These are phyloP conservation scores for Komagataella populi DNA, from an alignment of 805 yeast species.

Conservation along the genomic window DNA sequence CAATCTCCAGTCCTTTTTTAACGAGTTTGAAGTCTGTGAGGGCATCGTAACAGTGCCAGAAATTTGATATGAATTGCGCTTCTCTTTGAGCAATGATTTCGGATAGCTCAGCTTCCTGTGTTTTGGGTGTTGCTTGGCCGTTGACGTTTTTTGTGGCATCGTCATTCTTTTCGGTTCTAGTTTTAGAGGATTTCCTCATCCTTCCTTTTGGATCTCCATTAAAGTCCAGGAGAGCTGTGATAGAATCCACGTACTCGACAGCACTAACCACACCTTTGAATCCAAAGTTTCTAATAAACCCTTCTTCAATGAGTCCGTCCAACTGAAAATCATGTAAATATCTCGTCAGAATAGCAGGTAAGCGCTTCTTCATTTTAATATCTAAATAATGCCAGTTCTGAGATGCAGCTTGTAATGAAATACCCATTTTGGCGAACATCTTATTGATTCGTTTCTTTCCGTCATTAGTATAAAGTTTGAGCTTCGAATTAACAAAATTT, in stretches of 20 bases:
- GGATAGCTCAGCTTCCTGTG: conserved; percentile 15
- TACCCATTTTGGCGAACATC: conserved; percentile 94
- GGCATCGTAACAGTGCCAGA: conserved; percentile 50
- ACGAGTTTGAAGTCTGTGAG: conserved; percentile 36
- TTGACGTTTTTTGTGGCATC: conserved; percentile 3
- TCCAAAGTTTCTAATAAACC: conserved; percentile 80
- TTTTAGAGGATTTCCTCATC: neutral
- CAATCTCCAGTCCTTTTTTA: conserved; percentile 63
- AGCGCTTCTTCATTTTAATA: conserved; percentile 57
- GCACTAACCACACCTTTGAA: conserved; percentile 81
- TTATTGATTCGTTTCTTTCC: conserved; percentile 81
- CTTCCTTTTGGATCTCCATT: conserved; percentile 23
- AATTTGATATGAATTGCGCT: conserved; percentile 21
- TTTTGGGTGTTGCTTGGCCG: conserved; percentile 5
- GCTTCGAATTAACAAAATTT: conserved; percentile 79
- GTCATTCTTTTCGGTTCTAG: conserved; percentile 2
- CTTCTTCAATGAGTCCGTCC: conserved; percentile 72
- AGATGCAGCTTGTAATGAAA: conserved; percentile 74
- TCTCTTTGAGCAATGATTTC: conserved; percentile 15
- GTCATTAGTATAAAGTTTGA: conserved; percentile 81
- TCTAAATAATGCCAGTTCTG: conserved; percentile 92
- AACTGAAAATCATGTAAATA: conserved; percentile 68
- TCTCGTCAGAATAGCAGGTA: conserved; percentile 54
- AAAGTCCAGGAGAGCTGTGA: conserved; percentile 72
- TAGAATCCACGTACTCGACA: conserved; percentile 82